Evolutionary conservation across 768 basidiomycete species (phyloP), one percentile per base, ranked within the genome.

Genomic region (Ramaria sp.): DNA sequence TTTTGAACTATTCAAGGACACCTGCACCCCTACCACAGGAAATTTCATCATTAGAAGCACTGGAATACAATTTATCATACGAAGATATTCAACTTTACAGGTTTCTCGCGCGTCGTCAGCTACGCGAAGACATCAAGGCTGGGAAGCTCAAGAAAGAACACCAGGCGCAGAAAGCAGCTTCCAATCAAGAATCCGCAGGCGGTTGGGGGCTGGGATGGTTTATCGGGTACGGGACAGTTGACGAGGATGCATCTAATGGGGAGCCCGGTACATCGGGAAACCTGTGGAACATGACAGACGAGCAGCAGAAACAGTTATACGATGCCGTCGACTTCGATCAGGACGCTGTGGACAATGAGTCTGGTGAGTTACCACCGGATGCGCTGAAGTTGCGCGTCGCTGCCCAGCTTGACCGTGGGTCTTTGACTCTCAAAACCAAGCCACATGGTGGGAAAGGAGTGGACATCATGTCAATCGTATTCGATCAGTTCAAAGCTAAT

Each of bases 51-150:
- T 71, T 94, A 31, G 78, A 83, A 47, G 73, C 70, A 0, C 71
- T 98, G 55, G 96, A 99, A 68, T 73, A 68, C 61, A 91, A 91
- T 67, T 76, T 98, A 30, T 78, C 84, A 0, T 98, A 97, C 63
- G 91, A 95, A 68, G 96, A 98, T 64, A 84, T 99, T 51, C 85
- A 95, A 3, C 96, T 97, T 71, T 99, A 98, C 72, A 83, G 96
- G 33, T 97, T 93, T 3, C 91, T 98, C 59, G 90, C 92, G 0
- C 84, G 90, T 27, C 91, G 91, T 2, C 83, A 83, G 61, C 75
- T 95, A 15, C 83, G 86, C 63, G 92, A 97, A 67, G 92, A 98
- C 63, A 75, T 81, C 20, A 88, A 82, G 2, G 72, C 85, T 37
- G 72, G 75, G 62, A 83, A 82, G 64, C 69, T 78, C 41, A 77